Evolutionary conservation across 2,329 filamentous ascomycete genomes (phyloP).

Genomic region (Diplodia corticola): DNA sequence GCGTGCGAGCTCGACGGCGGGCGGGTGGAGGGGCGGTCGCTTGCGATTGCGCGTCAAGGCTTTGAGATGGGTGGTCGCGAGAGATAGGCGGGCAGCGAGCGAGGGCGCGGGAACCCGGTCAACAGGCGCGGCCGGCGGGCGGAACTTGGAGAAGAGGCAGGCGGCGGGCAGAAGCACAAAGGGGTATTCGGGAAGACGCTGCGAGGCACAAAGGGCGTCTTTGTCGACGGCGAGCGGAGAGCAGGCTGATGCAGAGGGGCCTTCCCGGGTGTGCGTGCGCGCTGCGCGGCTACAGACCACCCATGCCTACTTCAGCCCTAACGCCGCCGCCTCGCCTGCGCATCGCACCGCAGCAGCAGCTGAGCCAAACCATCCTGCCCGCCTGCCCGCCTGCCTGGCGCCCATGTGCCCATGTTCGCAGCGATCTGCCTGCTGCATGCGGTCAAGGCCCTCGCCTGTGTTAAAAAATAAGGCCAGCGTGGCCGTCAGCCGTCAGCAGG

Average conservation of each 20-base stretch:
- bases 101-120: conserved; percentile 12
- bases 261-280: not conserved
- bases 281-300: not conserved
- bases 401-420: not conserved
- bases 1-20: not conserved
- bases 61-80: conserved; percentile 14
- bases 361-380: conserved; percentile 16
- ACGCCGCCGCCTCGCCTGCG: not conserved
- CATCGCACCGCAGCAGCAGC: not conserved
- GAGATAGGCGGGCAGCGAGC: conserved; percentile 10
- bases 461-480: conserved; percentile 4
- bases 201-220: conserved; percentile 9
- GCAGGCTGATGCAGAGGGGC: not conserved
- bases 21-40: not conserved
- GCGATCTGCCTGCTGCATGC: conserved; percentile 1
- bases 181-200: not conserved
- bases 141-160: not conserved
- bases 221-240: not conserved
- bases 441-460: not conserved
- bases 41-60: conserved; percentile 16
- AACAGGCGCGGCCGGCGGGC: conserved; percentile 1
- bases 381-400: no score
- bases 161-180: conserved; percentile 4
- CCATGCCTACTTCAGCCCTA: conserved; percentile 6
- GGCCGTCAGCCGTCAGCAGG: conserved; percentile 18